Base-by-base conservation (phyloP, 139 green algal species). In the Chlamydomonas sp. region DNA sequence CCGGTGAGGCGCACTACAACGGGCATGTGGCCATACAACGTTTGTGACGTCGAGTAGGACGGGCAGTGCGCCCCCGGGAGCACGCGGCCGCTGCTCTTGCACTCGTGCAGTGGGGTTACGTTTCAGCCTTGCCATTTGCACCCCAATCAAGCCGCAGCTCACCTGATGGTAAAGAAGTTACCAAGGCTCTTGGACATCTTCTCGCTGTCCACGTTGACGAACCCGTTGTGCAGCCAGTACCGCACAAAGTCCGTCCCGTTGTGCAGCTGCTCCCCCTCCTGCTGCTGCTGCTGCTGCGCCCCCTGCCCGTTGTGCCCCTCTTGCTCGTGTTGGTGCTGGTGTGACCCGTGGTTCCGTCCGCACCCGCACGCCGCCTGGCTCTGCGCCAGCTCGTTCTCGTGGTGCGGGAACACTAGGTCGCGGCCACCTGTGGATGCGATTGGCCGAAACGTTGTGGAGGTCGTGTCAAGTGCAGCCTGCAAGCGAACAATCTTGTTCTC, bases 101-200 rank as follows among this genome's bases (percentile, higher is more conserved):
- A n/a, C n/a, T n/a, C n/a, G n/a, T n/a, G n/a, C n/a, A n/a, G n/a
- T n/a, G n/a, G n/a, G n/a, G n/a, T n/a, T 49, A 49, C 31, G 31
- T 49, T 49, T 49, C 31, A 0, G 31, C 31, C 31, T 49, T 49
- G 31, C 31, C 0, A 0, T 49, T 49, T 49, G 31, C 31, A 49
- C 0, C 31, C 0, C 31, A 0, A 49, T 49, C 31, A 49, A 49
- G 31, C 31, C 31, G 31, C 31, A 0, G 31, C 31, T 49, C 57
- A 80, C 62, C 97, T 85, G 82, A 99, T 99, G 63, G 97, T 99
- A 94, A 99, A 99, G 91, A 99, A 99, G 93, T 99, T 99, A 67
- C 98, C 98, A 10, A 99, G 85, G 2, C 90, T 96, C 94, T 99
- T 99, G 79, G 90, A 96, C 98, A 99, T 99, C 94, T 99, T 99